Evolutionary conservation across 2,329 filamentous ascomycete species (phyloP), one percentile per base, ranked within the genome.

Genomic region (Thermothelomyces thermophilus): DNA sequence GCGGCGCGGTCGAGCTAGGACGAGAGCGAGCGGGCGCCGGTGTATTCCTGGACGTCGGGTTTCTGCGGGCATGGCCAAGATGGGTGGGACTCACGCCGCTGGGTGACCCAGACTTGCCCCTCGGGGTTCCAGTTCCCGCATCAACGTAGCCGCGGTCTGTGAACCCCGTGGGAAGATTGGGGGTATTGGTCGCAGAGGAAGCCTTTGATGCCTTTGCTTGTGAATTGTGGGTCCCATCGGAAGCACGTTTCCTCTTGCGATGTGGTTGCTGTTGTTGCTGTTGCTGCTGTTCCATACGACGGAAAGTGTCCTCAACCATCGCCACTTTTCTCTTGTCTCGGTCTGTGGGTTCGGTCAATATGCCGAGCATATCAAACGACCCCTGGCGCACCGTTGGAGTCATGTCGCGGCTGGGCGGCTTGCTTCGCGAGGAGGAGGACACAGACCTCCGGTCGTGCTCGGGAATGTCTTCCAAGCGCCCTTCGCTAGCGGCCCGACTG

Each of bases 281-380:
- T 16, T 58, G 62, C 50, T 79, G 75, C 60, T 76, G 77, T 58
- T 80, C 80, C 75, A 82, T 80, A 19, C 74, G 79, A 48, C 79
- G 73, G 62, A 85, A 79, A 2, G 77, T 72, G 52, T 83, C 79
- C 56, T 85, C 82, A 0, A 83, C 73, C 74, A 81, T 81, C 17
- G 79, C 77, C 10, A 84, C 75, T 58, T 85, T 85, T 31, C 82
- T 71, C 65, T 85, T 84, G 54, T 85, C 82, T 26, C 82, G 75
- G 55, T 84, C 80, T 0, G 82, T 83, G 6, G 76, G 78, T 55
- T 82, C 80, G 0, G 79, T 83, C 50, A 83, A 66, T 57, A 83
- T 81, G 3, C 76, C 77, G 1, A 78, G 64, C 9, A 78, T 77
- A 45, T 83, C 75, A 50, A 80, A 76, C 0, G 79, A 78, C 22